These are phyloP conservation scores for Thalassiosira livingstoniorum DNA, from an alignment of 352 stramenopile genomes.

Conservation along the genomic window DNA sequence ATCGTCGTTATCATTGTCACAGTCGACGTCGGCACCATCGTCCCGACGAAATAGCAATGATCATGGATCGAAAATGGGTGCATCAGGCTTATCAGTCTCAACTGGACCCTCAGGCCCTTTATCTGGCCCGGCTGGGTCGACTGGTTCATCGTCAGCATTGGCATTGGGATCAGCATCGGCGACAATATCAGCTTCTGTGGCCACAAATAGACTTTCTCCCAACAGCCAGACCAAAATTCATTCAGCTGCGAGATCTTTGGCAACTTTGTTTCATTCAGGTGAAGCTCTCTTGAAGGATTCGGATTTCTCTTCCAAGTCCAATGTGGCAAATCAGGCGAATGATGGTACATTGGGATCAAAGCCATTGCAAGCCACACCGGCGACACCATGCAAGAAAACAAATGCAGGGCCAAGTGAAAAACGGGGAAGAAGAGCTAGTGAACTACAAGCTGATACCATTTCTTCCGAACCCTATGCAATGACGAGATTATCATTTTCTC, in stretches of 20 bases:
- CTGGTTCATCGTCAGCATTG: too few species aligned
- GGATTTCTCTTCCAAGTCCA: background rate
- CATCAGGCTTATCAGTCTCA: too few species aligned
- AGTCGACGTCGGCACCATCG: too few species aligned
- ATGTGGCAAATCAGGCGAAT: background rate
- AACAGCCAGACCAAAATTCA: constrained; percentile 35
- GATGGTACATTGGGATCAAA: too few species aligned
- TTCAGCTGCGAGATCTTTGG: constrained; percentile 32
- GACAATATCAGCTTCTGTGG: background rate
- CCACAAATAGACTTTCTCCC: constrained; percentile 8
- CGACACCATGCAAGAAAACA: background rate
- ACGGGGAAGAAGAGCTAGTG: background rate
- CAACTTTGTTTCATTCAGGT: constrained; percentile 17
- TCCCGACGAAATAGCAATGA: too few species aligned
- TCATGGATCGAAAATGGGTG: too few species aligned
- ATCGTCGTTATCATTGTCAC: too few species aligned
- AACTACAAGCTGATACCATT: background rate
- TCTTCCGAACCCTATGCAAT: too few species aligned
- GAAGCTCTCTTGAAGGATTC: background rate
- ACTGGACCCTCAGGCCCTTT: too few species aligned
- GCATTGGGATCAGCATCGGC: too few species aligned
- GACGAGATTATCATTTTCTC: too few species aligned
- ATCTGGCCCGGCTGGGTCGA: too few species aligned
- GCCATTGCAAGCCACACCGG: background rate
- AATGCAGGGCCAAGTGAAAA: background rate